phyloP scores from a whole-genome alignment of 148 eudicot species.

The Amaranthus hypochondriacus region DNA sequence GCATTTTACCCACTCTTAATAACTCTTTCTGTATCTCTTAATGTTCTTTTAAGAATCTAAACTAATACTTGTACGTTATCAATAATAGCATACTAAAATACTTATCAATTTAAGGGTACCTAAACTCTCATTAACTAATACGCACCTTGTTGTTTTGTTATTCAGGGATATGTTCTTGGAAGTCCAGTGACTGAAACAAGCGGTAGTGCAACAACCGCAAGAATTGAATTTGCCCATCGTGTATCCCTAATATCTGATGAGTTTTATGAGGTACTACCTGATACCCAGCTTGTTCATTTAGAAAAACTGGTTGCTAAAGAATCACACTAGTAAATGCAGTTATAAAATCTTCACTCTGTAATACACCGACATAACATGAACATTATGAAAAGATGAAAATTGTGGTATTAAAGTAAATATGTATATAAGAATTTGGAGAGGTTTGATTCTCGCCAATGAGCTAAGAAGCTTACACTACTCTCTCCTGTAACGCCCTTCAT shows the following conservation, averaged over 20 bases:
- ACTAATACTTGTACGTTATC: too few species aligned
- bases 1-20: neutral
- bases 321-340: neutral
- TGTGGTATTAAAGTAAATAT: too few species aligned
- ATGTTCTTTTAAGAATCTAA: too few species aligned
- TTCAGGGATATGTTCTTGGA: slow-evolving; percentile 12
- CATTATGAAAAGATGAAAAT: too few species aligned
- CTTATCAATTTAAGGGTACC: too few species aligned
- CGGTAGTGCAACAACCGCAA: neutral
- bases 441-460: neutral
- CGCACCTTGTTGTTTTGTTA: neutral
- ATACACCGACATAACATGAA: neutral
- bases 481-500: too few species aligned
- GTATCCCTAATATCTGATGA: slow-evolving; percentile 11
- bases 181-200: neutral
- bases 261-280: slow-evolving; percentile 2
- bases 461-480: neutral
- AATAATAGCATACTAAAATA: too few species aligned
- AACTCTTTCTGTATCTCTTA: too few species aligned
- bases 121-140: too few species aligned
- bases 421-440: too few species aligned
- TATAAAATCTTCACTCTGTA: neutral
- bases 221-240: neutral
- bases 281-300: neutral
- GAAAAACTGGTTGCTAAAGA: neutral